Base-by-base conservation (phyloP, 1,139 yeast genomes). In the Casaregolazyma suthepensis region DNA sequence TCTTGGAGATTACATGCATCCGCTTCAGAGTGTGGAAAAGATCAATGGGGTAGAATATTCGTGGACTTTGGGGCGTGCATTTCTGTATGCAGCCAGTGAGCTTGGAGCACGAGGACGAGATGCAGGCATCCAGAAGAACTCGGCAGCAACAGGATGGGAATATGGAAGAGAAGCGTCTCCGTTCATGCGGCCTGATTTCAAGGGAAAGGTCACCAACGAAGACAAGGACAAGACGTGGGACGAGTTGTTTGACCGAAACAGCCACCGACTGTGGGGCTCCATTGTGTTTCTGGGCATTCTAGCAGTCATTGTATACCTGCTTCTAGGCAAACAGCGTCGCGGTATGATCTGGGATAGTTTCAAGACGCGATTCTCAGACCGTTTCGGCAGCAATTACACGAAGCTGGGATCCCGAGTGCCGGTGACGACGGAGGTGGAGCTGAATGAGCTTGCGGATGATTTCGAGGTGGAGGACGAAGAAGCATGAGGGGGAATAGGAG, bases 61-160 rank as follows among this genome's bases (percentile, higher is more conserved):
- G 0, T 88, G 96, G 96, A 87, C 96, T 0, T 70, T 87, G 48
- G 96, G 96, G 1, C 74, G 91, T 52, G 95, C 94, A 2, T 67
- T 87, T 3, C 66, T 88, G 26, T 87, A 87, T 63, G 74, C 77
- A 0, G 69, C 77, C 10, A 23, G 77, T 78, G 38, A 77, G 75
- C 17, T 76, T 71, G 51, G 69, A 71, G 71, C 75, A 37, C 71
- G 72, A 56, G 87, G 83, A 35, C 86, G 83, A 61, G 72, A 70
- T 18, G 64, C 66, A 1, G 80, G 78, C 0, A 63, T 81, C 1
- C 58, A 64, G 1, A 57, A 71, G 7, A 70, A 87, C 54, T 85
- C 85, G 0, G 66, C 56, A 1, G 79, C 74, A 53, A 62, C 66
- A 1, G 52, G 52, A 5, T 65, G 68, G 54, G 65, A 68, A 48